These are phyloP conservation scores for Takashimella tepidaria DNA, from an alignment of 1,284 basidiomycete genomes.

Conservation along the genomic window DNA sequence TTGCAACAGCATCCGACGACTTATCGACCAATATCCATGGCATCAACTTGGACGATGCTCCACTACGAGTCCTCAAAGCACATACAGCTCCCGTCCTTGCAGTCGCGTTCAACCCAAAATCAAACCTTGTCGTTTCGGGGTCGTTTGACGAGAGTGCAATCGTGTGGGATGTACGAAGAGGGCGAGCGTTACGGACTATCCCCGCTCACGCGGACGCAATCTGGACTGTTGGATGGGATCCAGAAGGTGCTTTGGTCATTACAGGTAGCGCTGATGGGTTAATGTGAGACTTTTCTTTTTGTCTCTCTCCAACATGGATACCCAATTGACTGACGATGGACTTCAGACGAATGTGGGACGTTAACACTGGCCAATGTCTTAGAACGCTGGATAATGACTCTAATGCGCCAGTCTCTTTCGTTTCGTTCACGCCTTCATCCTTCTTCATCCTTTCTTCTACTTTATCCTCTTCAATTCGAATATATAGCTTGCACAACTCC, in stretches of 20 bases:
- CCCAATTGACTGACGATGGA: background rate
- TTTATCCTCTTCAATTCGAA: constrained; percentile 83
- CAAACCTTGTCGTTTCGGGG: constrained; percentile 84
- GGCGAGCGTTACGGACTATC: constrained; percentile 69
- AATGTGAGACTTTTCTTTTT: constrained; percentile 62
- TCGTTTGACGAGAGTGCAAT: constrained; percentile 92
- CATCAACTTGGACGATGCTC: constrained; percentile 1
- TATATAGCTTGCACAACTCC: constrained; percentile 92
- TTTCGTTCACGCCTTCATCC: constrained; percentile 82
- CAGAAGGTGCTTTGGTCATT: constrained; percentile 88
- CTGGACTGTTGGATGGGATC: constrained; percentile 85
- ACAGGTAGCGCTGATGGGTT: constrained; percentile 93
- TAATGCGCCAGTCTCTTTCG: constrained; percentile 69
- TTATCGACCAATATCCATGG: constrained; percentile 66
- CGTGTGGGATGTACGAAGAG: constrained; percentile 90
- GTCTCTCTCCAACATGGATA: background rate
- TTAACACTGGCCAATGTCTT: constrained; percentile 90
- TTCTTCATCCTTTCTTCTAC: constrained; percentile 81
- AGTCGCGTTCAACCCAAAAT: constrained; percentile 80
- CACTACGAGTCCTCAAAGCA: constrained; percentile 58
- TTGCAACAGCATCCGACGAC: constrained; percentile 89
- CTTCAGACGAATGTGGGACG: constrained; percentile 93
- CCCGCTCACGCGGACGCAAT: constrained; percentile 97
- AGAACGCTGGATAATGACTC: constrained; percentile 95
- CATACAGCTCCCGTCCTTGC: constrained; percentile 95